Conservation (phyloP, 495 filamentous ascomycete species). For the Stereocaulon alpinum region DNA sequence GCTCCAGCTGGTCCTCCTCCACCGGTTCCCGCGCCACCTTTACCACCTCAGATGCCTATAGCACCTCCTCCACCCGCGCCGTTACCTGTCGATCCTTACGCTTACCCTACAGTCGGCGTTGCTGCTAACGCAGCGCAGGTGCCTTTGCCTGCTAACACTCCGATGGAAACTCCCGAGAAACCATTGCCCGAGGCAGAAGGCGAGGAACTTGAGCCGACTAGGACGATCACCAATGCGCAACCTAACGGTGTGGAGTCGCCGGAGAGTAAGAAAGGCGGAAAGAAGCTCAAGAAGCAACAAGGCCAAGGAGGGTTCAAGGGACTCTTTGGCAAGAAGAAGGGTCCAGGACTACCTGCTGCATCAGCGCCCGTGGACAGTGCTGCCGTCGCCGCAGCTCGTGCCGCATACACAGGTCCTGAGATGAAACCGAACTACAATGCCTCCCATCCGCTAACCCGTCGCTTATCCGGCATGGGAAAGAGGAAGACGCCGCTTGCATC, state of each 20-base stretch:
- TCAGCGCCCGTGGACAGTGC: constrained; percentile 13
- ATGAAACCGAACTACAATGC: constrained; percentile 16
- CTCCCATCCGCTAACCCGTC: constrained; percentile 12
- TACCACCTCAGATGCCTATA: constrained; percentile 8
- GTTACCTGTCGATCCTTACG: constrained; percentile 27
- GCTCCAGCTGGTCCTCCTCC: constrained; percentile 18
- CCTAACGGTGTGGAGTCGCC: constrained; percentile 13
- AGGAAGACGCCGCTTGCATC: constrained; percentile 14
- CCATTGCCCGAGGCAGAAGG: neutral
- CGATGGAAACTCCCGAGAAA: constrained; percentile 9
- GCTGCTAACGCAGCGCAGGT: constrained; percentile 27
- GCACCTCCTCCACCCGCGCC: constrained; percentile 21
- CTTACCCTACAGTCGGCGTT: constrained; percentile 21
- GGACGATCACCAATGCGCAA: constrained; percentile 14
- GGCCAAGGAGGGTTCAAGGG: constrained; percentile 36
- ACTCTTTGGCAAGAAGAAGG: constrained; percentile 41
- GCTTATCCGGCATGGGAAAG: constrained; percentile 20
- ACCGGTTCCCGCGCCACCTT: constrained; percentile 7
- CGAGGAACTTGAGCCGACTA: constrained; percentile 26
- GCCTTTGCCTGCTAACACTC: constrained; percentile 22
- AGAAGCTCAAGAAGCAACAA: constrained; percentile 41
- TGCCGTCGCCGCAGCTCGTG: constrained; percentile 42
- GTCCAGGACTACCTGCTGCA: constrained; percentile 16
- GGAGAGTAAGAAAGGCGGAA: constrained; percentile 20
- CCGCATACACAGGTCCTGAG: constrained; percentile 33